Evolutionary conservation across 257 asterid species (phyloP).

Genomic region (Lycium barbarum): DNA sequence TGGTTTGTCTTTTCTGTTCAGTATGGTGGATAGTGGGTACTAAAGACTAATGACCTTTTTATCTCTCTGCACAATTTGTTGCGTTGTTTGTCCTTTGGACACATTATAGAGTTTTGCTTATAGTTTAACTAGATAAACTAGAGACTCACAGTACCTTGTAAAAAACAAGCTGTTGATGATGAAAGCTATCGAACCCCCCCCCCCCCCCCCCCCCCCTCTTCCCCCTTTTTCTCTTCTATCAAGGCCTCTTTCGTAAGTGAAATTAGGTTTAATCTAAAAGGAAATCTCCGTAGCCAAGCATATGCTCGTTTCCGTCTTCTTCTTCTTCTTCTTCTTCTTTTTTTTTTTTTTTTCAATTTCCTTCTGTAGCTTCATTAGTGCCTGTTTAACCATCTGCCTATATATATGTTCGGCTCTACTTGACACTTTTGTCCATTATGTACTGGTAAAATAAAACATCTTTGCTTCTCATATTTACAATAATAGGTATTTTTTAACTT

Average conservation of each 20-base stretch:
- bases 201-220: neutral
- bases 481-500: constrained; percentile 24
- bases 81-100: neutral
- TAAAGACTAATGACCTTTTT: neutral
- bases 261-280: neutral
- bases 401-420: constrained; percentile 5
- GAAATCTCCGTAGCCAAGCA: constrained; percentile 9
- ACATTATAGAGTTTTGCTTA: neutral
- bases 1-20: constrained; percentile 5
- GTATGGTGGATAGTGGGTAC: neutral
- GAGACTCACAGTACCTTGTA: neutral
- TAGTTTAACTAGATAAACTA: neutral
- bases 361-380: constrained; percentile 6
- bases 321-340: neutral
- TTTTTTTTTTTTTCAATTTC: neutral
- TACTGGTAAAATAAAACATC: constrained; percentile 22
- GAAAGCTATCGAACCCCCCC: neutral
- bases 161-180: neutral
- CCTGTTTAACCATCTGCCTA: neutral
- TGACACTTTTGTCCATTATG: neutral
- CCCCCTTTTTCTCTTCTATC: too few species aligned
- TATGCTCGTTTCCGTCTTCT: neutral
- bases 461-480: constrained; percentile 16
- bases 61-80: neutral
- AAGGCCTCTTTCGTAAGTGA: neutral